Base-by-base conservation (phyloP, 164 flowering plant species). In the Tetracentron sinense region DNA sequence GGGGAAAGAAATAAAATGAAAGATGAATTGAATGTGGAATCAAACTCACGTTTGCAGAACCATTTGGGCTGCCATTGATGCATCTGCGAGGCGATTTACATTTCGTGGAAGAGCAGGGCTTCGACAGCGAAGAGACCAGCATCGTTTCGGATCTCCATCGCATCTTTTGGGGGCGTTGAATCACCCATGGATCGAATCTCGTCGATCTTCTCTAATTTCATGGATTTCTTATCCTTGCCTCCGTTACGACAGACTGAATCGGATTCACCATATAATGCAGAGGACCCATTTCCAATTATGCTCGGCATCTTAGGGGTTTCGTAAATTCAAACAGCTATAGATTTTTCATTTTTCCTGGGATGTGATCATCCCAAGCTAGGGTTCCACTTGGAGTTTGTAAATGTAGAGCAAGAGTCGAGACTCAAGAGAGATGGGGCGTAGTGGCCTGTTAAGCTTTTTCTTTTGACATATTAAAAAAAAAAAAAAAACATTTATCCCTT, bases 1-100 rank as follows among this genome's bases (percentile, higher is more conserved):
- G 12, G 5, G 30, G 58, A 55, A 42, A 42, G 22, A 0, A 26
- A 54, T 4, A 0, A 25, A 15, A 54, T 19, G 23, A 57, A 56
- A 16, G 15, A 29, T 3, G 51, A 54, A 31, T 10, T 0, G 21
- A 47, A 48, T 56, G 19, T 21, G 7, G 17, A 15, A 50, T 51
- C 14, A 11, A 69, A 75, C 83, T 74, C 69, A 83, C 90, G 16
- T 46, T 75, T 27, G 49, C 3, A 54, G 71, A 66, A 50, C 69
- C 58, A 23, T 62, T 74, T 4, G 82, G 85, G 42, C 80, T 84
- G 3, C 75, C 66, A 66, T 54, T 64, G 19, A 72, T 15, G 66
- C 78, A 79, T 35, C 77, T 77, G 22, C 89, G 90, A 69, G 92
- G 92, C 16, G 92, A 86, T 69, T 77, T 84, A 78, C 81, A 64